Percentiles rank a stretch among this genome's conserved stretches.
phyloP scores from a whole-genome alignment of 2,329 filamentous ascomycete species.

The Cylindrodendrum hubeiense region DNA sequence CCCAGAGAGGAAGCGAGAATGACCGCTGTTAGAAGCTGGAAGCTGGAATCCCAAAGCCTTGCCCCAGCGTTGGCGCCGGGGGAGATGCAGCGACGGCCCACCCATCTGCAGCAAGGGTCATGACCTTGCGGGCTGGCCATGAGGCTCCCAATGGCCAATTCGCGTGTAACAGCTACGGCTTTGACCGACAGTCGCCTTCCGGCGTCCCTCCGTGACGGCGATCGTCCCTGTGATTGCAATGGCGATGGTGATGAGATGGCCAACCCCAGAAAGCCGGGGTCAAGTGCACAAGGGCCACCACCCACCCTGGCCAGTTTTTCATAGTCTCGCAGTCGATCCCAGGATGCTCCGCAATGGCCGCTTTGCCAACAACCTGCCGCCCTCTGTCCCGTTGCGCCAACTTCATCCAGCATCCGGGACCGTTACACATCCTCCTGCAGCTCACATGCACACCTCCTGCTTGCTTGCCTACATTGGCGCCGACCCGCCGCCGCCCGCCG shows the following conservation, averaged over 20 bases:
- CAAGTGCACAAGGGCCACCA: slow-evolving; percentile 28
- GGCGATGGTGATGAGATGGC: slow-evolving; percentile 1
- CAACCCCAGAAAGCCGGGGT: slow-evolving; percentile 33
- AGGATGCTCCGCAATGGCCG: slow-evolving; percentile 27
- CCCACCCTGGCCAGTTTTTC: background rate
- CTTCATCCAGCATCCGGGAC: slow-evolving; percentile 26
- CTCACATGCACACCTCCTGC: slow-evolving; percentile 28
- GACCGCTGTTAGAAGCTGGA: slow-evolving; percentile 5
- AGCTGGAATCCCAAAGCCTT: background rate
- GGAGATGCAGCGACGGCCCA: background rate
- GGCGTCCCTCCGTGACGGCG: background rate
- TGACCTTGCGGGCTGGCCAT: background rate
- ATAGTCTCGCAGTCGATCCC: slow-evolving; percentile 17
- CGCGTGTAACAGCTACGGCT: background rate
- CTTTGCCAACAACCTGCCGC: slow-evolving; percentile 2
- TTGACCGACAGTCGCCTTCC: background rate
- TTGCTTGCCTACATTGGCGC: slow-evolving; percentile 26
- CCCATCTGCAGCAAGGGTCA: background rate
- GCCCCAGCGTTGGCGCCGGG: background rate
- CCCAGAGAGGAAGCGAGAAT: slow-evolving; percentile 33
- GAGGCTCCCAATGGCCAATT: slow-evolving; percentile 1
- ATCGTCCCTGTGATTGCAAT: background rate
- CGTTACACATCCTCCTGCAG: slow-evolving; percentile 33
- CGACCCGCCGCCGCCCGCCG: slow-evolving; percentile 23
- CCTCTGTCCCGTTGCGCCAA: slow-evolving; percentile 28